Evolutionary conservation across 2,329 filamentous ascomycete genomes (phyloP), one percentile per base, ranked within the genome.

Genomic region (Penicillium concentricum): DNA sequence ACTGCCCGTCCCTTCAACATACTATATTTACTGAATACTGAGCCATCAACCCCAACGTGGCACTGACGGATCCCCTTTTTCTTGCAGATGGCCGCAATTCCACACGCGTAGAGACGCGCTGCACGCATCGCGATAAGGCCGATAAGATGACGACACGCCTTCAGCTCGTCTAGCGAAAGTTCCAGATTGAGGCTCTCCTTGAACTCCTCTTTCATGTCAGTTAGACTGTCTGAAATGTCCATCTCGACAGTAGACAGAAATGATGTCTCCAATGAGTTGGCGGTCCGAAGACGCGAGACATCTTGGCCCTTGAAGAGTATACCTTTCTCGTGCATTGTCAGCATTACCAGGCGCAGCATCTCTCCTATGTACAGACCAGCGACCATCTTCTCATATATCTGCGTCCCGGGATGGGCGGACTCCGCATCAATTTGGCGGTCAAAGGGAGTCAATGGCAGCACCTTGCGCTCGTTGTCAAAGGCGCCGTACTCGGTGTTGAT

Each of bases 331-430:
- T 96, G 87, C 51, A 97, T 80, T 66, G 94, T 91, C 16, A 95
- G 81, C 54, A 97, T 78, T 52, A 94, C 85, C 43, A 96, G 82
- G 50, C 93, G 89, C 81, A 96, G 91, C 67, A 97, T 87, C 75
- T 97, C 92, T 60, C 92, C 93, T 1, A 97, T 84, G 73, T 97
- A 97, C 45, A 96, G 81, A 51, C 92, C 92, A 2, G 92, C 91
- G 70, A 96, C 91, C 90, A 96, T 96, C 79, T 97, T 97, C 78
- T 97, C 92, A 65, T 96, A 97, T 0, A 90, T 86, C 78, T 97
- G 92, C 75, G 96, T 91, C 35, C 91, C 92, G 1, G 92, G 92
- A n/a, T 91, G 88, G 28, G 91, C 90, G 24, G 92, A 96, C 63
- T 91, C 86, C 65, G 88, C 84, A 78, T 97, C 92, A 66, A 97